Evolutionary conservation across 2,329 filamentous ascomycete genomes (phyloP).

Genomic region (Eutypella sp.): DNA sequence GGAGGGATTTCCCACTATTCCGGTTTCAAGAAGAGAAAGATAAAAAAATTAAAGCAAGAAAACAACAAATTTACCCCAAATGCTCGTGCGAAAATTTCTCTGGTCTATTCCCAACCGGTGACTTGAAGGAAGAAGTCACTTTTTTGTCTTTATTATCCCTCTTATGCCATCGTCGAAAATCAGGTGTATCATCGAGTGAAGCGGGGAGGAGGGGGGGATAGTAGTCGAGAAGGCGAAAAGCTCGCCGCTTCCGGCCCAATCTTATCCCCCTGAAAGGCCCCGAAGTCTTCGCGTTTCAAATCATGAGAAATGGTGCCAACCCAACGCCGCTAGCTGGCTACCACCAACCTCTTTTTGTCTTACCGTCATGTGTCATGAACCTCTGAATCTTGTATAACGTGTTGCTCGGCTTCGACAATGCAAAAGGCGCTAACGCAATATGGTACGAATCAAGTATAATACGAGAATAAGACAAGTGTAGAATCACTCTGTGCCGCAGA

Average conservation of each 20-base stretch:
- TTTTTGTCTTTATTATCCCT: constrained; percentile 27
- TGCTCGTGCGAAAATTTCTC: constrained; percentile 22
- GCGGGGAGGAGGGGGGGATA: constrained; percentile 8
- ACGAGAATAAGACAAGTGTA: constrained; percentile 23
- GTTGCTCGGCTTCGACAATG: constrained; percentile 3
- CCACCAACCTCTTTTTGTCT: constrained; percentile 19
- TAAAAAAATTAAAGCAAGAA: constrained; percentile 18
- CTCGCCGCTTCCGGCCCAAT: constrained; percentile 11
- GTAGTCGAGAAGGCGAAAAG: neutral
- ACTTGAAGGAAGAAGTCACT: constrained; percentile 19
- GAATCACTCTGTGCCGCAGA: neutral
- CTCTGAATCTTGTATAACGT: constrained; percentile 1
- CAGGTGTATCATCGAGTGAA: constrained; percentile 22
- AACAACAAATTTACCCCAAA: constrained; percentile 20
- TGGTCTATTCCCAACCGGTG: constrained; percentile 27
- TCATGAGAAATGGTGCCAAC: constrained; percentile 11
- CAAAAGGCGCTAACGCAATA: constrained; percentile 11
- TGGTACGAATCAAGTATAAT: constrained; percentile 21
- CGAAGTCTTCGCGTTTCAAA: constrained; percentile 20
- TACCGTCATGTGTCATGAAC: constrained; percentile 13
- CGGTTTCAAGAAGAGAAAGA: no score
- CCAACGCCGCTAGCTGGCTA: constrained; percentile 21
- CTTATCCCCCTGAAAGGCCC: constrained; percentile 16
- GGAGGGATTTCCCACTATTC: no score
- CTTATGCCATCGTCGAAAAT: constrained; percentile 27